phyloP scores from a whole-genome alignment of 495 filamentous ascomycete genomes.

The Aspergillus olivimuriae region DNA sequence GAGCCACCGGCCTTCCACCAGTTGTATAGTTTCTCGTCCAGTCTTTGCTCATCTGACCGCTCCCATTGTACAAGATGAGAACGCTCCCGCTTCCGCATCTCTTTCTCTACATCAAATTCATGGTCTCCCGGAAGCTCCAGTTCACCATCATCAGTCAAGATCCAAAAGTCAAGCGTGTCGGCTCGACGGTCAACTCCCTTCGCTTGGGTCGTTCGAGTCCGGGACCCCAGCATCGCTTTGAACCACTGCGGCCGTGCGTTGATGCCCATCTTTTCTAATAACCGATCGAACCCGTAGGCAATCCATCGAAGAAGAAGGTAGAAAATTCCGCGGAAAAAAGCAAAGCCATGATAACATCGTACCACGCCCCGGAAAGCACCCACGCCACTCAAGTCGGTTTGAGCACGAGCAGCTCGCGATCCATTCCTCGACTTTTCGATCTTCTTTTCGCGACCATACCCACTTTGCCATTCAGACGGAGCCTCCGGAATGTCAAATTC shows the following conservation, averaged over 20 bases:
- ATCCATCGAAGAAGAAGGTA: slow-evolving; percentile 56
- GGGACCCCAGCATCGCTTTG: slow-evolving; percentile 26
- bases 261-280: slow-evolving; percentile 56
- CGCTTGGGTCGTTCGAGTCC: slow-evolving; percentile 9
- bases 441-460: slow-evolving; percentile 64
- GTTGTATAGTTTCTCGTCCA: slow-evolving; percentile 66
- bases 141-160: slow-evolving; percentile 48
- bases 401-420: slow-evolving; percentile 29
- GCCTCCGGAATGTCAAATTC: slow-evolving; percentile 31
- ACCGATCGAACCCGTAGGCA: slow-evolving; percentile 46
- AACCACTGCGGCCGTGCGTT: slow-evolving; percentile 57
- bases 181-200: slow-evolving; percentile 13
- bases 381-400: slow-evolving; percentile 55
- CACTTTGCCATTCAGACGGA: slow-evolving; percentile 41
- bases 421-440: slow-evolving; percentile 44
- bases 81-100: slow-evolving; percentile 54
- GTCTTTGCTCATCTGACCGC: slow-evolving; percentile 50
- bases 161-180: slow-evolving; percentile 52
- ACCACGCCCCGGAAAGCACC: slow-evolving; percentile 68
- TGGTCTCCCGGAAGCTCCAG: slow-evolving; percentile 50
- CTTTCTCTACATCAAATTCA: slow-evolving; percentile 70
- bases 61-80: slow-evolving; percentile 28
- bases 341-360: slow-evolving; percentile 64
- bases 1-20: slow-evolving; percentile 78
- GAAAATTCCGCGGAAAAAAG: slow-evolving; percentile 68